A percentile compares a stretch with the other conserved stretches of the same genome.
Evolutionary conservation across 495 filamentous ascomycete genomes (phyloP).

Genomic region (Neurospora intermedia): DNA sequence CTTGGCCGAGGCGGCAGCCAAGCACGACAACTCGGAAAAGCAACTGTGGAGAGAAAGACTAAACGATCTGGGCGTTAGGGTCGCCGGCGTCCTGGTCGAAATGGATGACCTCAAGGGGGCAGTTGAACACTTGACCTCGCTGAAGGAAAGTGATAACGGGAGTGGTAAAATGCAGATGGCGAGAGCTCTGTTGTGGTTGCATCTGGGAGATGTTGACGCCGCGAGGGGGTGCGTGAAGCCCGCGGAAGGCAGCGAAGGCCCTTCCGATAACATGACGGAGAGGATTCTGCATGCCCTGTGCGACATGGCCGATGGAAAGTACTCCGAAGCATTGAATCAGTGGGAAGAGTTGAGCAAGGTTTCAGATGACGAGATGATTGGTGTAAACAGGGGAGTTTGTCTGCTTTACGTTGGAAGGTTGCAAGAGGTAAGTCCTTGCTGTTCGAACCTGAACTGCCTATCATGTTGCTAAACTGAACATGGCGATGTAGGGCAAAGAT

Average conservation of each 20-base stretch:
- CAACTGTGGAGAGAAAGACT: slow-evolving; percentile 59
- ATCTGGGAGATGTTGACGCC: slow-evolving; percentile 63
- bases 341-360: slow-evolving; percentile 49
- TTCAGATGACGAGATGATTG: slow-evolving; percentile 47
- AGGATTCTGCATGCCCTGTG: slow-evolving; percentile 52
- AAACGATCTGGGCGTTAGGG: slow-evolving; percentile 62
- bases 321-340: slow-evolving; percentile 45
- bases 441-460: neutral
- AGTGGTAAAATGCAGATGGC: slow-evolving; percentile 26
- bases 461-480: slow-evolving; percentile 5
- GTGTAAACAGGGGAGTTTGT: slow-evolving; percentile 74
- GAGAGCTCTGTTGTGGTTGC: slow-evolving; percentile 58
- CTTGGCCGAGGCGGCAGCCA: slow-evolving; percentile 25
- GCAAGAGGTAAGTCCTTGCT: slow-evolving; percentile 47
- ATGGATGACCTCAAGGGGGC: slow-evolving; percentile 83
- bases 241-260: slow-evolving; percentile 3
- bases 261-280: slow-evolving; percentile 13
- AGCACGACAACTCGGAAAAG: slow-evolving; percentile 34
- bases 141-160: slow-evolving; percentile 21
- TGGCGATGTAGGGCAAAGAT: slow-evolving; percentile 39
- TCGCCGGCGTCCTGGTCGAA: slow-evolving; percentile 73
- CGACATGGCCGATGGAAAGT: slow-evolving; percentile 70
- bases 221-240: slow-evolving; percentile 43
- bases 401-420: slow-evolving; percentile 69
- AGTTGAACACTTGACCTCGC: slow-evolving; percentile 47